A percentile compares a stretch with the other conserved stretches of the same genome.
These are phyloP conservation scores for Aureobasidium sp. DNA, from an alignment of 2,329 filamentous ascomycete species.

Conservation along the genomic window DNA sequence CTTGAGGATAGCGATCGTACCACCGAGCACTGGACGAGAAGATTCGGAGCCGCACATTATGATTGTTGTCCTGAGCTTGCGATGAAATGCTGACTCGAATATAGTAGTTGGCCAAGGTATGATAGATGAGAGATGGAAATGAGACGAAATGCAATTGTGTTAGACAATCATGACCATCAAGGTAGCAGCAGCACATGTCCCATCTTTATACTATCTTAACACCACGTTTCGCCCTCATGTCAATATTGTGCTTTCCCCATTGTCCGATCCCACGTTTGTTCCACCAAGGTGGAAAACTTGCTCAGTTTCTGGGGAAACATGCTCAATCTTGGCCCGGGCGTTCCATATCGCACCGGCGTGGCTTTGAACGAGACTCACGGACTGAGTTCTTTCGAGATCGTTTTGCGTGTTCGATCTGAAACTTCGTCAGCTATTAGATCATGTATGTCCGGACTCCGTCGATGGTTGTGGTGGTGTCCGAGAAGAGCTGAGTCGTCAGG, in stretches of 20 bases:
- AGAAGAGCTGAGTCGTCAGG: too few species aligned
- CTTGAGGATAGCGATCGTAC: slow-evolving; percentile 23
- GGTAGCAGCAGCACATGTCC: not conserved
- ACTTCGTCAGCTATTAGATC: not conserved
- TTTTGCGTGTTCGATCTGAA: not conserved
- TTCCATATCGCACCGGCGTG: not conserved
- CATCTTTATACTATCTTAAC: not conserved
- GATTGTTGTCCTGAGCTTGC: not conserved
- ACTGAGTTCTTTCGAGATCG: not conserved
- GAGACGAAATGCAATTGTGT: not conserved
- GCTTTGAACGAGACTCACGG: not conserved
- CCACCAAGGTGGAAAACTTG: slow-evolving; percentile 5
- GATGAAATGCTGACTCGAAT: not conserved
- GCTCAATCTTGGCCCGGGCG: not conserved
- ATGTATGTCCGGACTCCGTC: not conserved
- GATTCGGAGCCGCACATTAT: slow-evolving; percentile 22
- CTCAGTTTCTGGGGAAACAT: slow-evolving; percentile 1
- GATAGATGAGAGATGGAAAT: not conserved
- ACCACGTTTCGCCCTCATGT: not conserved
- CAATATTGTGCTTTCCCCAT: not conserved
- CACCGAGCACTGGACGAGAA: slow-evolving; percentile 20
- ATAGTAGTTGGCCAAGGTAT: not conserved
- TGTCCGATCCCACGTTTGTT: not conserved
- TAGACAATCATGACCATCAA: not conserved
- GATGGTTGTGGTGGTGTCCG: too few species aligned